Percentiles rank a stretch among this genome's conserved stretches.
phyloP scores from a whole-genome alignment of 176 grass and related monocot genomes.

The Bothriochloa decipiens region DNA sequence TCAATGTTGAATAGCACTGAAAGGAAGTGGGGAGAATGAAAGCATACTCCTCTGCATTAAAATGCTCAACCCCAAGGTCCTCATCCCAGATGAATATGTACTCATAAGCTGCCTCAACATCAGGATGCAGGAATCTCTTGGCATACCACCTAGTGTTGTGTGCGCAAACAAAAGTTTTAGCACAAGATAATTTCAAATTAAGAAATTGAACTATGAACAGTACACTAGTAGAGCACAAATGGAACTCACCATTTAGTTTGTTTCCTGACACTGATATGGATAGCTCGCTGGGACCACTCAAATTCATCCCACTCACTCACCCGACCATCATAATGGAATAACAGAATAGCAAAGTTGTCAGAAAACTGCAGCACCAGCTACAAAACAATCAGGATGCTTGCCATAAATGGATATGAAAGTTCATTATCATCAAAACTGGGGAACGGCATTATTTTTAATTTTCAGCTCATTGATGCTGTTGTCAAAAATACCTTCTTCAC shows the following conservation, averaged over 20 bases:
- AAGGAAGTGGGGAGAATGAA: background rate
- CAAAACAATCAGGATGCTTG: slow-evolving; percentile 31
- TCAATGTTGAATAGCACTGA: slow-evolving; percentile 9
- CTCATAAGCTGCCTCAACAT: slow-evolving; percentile 76
- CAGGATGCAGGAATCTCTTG: slow-evolving; percentile 92
- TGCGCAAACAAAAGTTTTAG: slow-evolving; percentile 29
- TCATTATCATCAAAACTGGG: slow-evolving; percentile 13
- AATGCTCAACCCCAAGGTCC: slow-evolving; percentile 93
- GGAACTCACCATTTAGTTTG: slow-evolving; percentile 71
- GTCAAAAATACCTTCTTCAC: slow-evolving; percentile 73
- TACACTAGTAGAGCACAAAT: slow-evolving; percentile 3
- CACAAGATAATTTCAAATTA: background rate
- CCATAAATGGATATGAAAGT: background rate
- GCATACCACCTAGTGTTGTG: slow-evolving; percentile 72
- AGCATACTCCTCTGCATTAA: slow-evolving; percentile 88
- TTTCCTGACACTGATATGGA: slow-evolving; percentile 71
- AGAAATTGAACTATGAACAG: background rate
- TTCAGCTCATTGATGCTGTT: background rate
- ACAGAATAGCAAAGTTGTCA: slow-evolving; percentile 70
- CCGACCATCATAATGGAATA: slow-evolving; percentile 81
- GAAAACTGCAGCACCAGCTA: slow-evolving; percentile 64
- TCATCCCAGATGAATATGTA: slow-evolving; percentile 99
- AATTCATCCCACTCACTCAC: slow-evolving; percentile 82
- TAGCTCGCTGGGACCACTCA: slow-evolving; percentile 82
- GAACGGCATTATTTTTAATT: background rate